phyloP scores from a whole-genome alignment of 306 rosid genomes.

The Casuarina cunninghamiana region DNA sequence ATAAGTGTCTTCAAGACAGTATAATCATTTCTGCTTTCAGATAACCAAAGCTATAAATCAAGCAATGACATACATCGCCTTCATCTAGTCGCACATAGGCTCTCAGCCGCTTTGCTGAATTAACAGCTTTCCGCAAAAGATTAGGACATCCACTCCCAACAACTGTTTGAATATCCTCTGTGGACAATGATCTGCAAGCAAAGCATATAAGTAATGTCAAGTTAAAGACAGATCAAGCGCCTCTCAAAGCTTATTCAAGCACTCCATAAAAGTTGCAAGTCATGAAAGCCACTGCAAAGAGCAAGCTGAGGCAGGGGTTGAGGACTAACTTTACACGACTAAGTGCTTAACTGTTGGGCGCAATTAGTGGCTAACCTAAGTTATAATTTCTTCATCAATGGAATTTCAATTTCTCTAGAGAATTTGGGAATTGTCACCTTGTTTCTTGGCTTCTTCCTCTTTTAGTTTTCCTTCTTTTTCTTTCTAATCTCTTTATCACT shows the following conservation, averaged over 20 bases:
- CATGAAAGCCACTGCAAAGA: neutral
- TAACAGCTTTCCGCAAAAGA: conserved; percentile 75
- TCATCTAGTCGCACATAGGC: conserved; percentile 71
- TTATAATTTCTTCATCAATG: neutral
- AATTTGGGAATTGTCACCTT: neutral
- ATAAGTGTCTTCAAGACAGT: conserved; percentile 5
- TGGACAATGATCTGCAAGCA: conserved; percentile 59
- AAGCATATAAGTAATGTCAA: conserved; percentile 16
- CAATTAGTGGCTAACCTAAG: neutral
- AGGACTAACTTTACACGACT: neutral
- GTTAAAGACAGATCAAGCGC: neutral
- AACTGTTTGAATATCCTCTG: conserved; percentile 57
- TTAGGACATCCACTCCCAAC: conserved; percentile 85
- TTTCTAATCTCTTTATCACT: neutral
- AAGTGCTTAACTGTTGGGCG: neutral
- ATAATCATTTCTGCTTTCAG: neutral
- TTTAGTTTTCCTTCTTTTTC: neutral
- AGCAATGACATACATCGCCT: conserved; percentile 72
- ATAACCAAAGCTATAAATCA: conserved; percentile 14
- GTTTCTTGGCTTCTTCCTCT: neutral
- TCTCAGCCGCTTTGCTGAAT: conserved; percentile 90
- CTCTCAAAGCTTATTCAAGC: conserved; percentile 6
- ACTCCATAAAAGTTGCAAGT: neutral
- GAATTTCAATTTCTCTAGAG: neutral
- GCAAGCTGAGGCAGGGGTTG: neutral